Evolutionary conservation across 2,329 filamentous ascomycete species (phyloP), one percentile per base, ranked within the genome.

Genomic region (Aspergillus spinulosporus): DNA sequence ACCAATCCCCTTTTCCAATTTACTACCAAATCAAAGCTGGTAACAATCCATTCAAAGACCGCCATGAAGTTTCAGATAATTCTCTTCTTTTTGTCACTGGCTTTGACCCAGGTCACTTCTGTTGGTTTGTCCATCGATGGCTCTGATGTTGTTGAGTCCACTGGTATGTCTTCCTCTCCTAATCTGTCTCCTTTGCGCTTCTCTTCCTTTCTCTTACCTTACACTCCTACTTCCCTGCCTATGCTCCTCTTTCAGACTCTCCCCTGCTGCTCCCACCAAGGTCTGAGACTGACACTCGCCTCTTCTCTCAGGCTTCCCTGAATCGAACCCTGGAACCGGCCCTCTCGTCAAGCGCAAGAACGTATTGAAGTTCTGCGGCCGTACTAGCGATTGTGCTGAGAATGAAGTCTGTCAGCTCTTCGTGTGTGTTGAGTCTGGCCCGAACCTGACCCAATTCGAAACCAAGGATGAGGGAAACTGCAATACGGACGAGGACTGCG

Each of bases 51-150:
- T 45, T 29, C 26, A 47, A 21, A 29, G 46, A 28, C 21, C 21
- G 21, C n/a, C 39, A 57, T 57, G 49, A 57, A 53, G 44, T 39
- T 52, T 29, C 31, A 37, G 26, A 36, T 44, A 21, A 49, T 57
- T 28, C 31, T 57, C 37, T 4, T 47, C 39, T 49, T 52, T 45
- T 21, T 21, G 37, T 53, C 54, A 14, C 15, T 57, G 37, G 49
- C 15, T 14, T 8, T 50, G 40, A 42, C 54, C 44, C n/a, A 52
- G 44, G 15, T 49, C 31, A 11, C 34, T 12, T 37, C 21, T n/a
- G 14, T 14, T 8, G 36, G 6, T 9, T 9, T n/a, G 14, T 26
- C 37, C 32, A 5, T 11, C 28, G 34, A 51, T 28, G 9, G 8
- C 31, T 4, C 9, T n/a, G 40, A 11, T 46, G 46, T 6, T 40